Conservation (phyloP, 768 basidiomycete species). For the Cystobasidium onofrii region DNA sequence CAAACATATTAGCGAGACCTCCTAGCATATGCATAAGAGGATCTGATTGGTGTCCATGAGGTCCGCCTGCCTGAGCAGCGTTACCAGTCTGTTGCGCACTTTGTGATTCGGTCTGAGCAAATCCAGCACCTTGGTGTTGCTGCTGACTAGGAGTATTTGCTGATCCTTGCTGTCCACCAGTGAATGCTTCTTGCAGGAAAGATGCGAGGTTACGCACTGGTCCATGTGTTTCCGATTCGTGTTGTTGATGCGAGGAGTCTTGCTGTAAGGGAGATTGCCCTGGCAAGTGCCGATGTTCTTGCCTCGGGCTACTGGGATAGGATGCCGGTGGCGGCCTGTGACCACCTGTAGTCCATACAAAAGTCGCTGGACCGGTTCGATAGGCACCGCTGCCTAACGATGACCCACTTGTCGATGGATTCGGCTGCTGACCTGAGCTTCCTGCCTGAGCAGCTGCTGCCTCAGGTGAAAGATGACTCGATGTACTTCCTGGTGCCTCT, state of each 20-base stretch:
- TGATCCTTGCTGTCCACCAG: background rate
- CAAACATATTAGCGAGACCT: background rate
- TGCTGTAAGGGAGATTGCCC: background rate
- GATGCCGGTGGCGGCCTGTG: background rate
- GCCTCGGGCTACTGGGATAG: background rate
- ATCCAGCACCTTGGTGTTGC: background rate
- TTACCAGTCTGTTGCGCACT: background rate
- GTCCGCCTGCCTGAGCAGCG: background rate
- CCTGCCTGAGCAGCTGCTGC: background rate
- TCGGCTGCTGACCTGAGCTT: background rate
- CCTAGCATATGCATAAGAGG: slow-evolving; percentile 6
- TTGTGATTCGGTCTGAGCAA: background rate
- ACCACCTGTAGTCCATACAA: background rate
- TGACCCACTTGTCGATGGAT: background rate
- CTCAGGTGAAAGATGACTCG: background rate
- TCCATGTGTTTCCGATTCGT: background rate
- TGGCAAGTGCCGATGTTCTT: background rate
- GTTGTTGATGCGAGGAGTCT: no score
- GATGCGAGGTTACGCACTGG: slow-evolving; percentile 17
- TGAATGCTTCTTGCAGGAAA: slow-evolving; percentile 24
- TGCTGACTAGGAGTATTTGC: background rate
- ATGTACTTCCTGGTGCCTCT: background rate
- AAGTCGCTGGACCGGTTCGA: background rate
- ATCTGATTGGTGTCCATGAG: background rate
- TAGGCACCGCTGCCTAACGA: background rate